A percentile compares a stretch with the other conserved stretches of the same genome.
phyloP scores from a whole-genome alignment of 2,329 filamentous ascomycete species.

The Colletotrichum liriopes region DNA sequence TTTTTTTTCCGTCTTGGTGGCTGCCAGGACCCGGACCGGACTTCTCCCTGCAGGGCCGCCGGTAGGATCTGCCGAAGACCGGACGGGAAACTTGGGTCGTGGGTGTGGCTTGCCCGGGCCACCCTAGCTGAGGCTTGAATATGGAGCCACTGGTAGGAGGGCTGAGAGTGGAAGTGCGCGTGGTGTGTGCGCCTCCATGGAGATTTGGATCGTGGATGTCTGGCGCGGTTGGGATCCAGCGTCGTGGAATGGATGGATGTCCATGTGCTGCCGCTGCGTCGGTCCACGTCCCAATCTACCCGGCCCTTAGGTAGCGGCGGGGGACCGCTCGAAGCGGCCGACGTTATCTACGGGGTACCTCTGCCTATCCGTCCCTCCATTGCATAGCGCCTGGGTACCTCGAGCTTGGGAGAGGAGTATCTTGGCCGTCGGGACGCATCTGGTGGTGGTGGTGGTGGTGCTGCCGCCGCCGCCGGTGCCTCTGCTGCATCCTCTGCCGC shows the following conservation, averaged over 20 bases:
- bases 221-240: slow-evolving; percentile 5
- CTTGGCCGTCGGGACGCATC: not conserved
- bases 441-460: not conserved
- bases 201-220: not conserved
- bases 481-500: slow-evolving; percentile 30
- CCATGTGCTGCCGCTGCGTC: not conserved
- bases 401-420: not conserved
- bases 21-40: slow-evolving; percentile 39
- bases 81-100: slow-evolving; percentile 38
- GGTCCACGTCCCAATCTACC: slow-evolving; percentile 4
- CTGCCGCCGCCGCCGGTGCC: not conserved
- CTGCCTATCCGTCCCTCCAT: slow-evolving; percentile 41
- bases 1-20: slow-evolving; percentile 5
- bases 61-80: slow-evolving; percentile 42
- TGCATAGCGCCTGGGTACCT: slow-evolving; percentile 17
- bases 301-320: slow-evolving; percentile 22
- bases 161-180: not conserved
- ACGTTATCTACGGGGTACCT: slow-evolving; percentile 27
- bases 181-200: not conserved
- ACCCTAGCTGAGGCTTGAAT: slow-evolving; percentile 14
- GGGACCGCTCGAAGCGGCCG: slow-evolving; percentile 27
- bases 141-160: slow-evolving; percentile 1
- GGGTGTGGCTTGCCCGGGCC: slow-evolving; percentile 35
- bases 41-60: slow-evolving; percentile 38
- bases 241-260: slow-evolving; percentile 9